Base-by-base conservation (phyloP, 805 yeast species). In the Spencermartinsiella europaea region DNA sequence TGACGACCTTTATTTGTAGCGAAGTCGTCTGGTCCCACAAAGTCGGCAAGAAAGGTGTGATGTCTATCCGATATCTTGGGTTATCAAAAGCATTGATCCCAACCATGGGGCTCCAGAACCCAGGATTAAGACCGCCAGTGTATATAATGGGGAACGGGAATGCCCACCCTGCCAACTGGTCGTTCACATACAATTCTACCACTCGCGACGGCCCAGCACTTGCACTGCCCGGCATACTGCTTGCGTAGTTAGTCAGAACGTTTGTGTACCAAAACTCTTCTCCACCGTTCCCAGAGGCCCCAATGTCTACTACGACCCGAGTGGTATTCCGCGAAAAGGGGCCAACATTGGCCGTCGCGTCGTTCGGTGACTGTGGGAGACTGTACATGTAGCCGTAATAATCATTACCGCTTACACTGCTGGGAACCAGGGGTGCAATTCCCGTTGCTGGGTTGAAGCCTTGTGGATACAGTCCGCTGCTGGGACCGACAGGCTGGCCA, bases 181-280 rank as follows among this genome's bases (percentile, higher is more conserved):
- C 85, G 53, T 81, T 73, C 39, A 83, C 66, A 53, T 70, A 81
- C 2, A 85, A 77, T 52, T 82, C 78, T 14, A 85, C 69, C 21
- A 79, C 69, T 46, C 96, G 73, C 42, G 80, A 71, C 1, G 95
- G 89, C 0, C 93, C 91, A 46, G 63, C 63, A 14, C 41, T 39
- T 7, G 27, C 17, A 27, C 28, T 17, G 49, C 76, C 79, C 31
- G 76, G 34, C 33, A 44, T 48, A 5, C 27, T 3, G 17, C 39
- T 28, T 15, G 15, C 16, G 21, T 50, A 50, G 16, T 51, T 46
- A 49, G 77, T 80, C 34, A 75, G 40, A n/a, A 69, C 59, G 53
- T 85, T 83, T 2, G 80, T 64, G 63, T 81, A 88, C 95, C 95
- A 87, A 57, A 85, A 84, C 61, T 88, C 95, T 64, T 87, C 96